These are phyloP conservation scores for Suhomyces faveliae DNA, from an alignment of 805 yeast species.

Conservation along the genomic window DNA sequence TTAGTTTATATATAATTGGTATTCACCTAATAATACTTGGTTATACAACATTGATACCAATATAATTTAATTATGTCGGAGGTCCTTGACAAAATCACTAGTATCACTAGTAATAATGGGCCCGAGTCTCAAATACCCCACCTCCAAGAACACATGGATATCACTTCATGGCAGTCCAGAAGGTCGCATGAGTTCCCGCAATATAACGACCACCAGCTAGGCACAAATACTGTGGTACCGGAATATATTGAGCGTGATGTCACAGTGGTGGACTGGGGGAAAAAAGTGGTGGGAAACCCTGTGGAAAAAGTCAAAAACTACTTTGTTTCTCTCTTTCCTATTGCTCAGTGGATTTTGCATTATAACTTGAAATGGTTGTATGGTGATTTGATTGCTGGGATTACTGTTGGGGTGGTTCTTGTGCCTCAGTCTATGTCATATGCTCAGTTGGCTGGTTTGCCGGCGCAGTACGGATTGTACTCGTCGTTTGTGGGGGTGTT, in stretches of 20 bases:
- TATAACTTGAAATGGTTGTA: constrained; percentile 79
- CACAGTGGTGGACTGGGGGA: constrained; percentile 33
- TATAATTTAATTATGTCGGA: constrained; percentile 14
- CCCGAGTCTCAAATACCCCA: constrained; percentile 24
- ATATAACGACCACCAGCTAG: constrained; percentile 5
- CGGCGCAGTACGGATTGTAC: constrained; percentile 84
- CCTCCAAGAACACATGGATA: constrained; percentile 15
- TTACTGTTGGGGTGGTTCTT: constrained; percentile 88
- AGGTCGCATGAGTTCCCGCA: constrained; percentile 16
- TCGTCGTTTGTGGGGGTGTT: constrained; percentile 91
- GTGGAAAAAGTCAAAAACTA: constrained; percentile 44
- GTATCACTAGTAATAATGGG: constrained; percentile 11
- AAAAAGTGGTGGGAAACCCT: constrained; percentile 37
- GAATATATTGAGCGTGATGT: constrained; percentile 36
- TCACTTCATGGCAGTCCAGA: constrained; percentile 9
- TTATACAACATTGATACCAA: too few relatives aligned
- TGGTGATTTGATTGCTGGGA: constrained; percentile 85
- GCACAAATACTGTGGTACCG: constrained; percentile 25
- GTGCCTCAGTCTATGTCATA: constrained; percentile 97
- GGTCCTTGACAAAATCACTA: constrained; percentile 10
- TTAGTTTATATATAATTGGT: too few relatives aligned
- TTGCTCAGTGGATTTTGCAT: constrained; percentile 78
- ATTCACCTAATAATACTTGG: too few relatives aligned
- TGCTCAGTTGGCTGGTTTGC: constrained; percentile 79
- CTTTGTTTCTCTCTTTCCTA: constrained; percentile 69